These are phyloP conservation scores for Comarum palustre DNA, from an alignment of 306 rosid genomes.

Conservation along the genomic window DNA sequence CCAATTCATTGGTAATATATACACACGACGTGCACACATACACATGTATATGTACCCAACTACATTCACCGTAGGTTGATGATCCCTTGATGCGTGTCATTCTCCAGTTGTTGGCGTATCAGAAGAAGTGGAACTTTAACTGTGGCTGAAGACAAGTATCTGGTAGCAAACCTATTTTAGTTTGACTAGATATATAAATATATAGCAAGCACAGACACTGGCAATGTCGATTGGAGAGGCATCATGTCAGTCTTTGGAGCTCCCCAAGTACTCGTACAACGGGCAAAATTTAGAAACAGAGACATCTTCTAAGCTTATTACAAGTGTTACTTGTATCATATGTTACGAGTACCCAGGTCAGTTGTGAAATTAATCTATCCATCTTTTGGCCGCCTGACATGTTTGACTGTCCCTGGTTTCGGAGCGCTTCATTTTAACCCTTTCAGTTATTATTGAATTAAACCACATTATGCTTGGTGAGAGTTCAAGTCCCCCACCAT, in stretches of 20 bases:
- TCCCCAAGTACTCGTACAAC: constrained; percentile 6
- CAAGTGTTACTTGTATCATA: neutral
- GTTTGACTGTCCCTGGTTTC: no score
- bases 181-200: neutral
- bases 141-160: constrained; percentile 17
- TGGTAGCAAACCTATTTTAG: neutral
- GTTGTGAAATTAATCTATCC: neutral
- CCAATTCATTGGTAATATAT: neutral
- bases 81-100: neutral
- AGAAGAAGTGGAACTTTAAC: constrained; percentile 40
- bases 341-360: neutral
- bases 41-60: neutral
- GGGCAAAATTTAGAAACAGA: constrained; percentile 10
- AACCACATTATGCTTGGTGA: no score
- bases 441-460: no score
- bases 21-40: neutral
- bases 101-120: constrained; percentile 63
- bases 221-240: constrained; percentile 1
- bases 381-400: no score
- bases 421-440: no score
- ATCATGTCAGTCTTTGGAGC: constrained; percentile 13
- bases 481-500: no score
- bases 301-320: constrained; percentile 7
- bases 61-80: neutral
- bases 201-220: constrained; percentile 19